Evolutionary conservation across 805 yeast species (phyloP).

Genomic region (Sugiyamaella smithiae): DNA sequence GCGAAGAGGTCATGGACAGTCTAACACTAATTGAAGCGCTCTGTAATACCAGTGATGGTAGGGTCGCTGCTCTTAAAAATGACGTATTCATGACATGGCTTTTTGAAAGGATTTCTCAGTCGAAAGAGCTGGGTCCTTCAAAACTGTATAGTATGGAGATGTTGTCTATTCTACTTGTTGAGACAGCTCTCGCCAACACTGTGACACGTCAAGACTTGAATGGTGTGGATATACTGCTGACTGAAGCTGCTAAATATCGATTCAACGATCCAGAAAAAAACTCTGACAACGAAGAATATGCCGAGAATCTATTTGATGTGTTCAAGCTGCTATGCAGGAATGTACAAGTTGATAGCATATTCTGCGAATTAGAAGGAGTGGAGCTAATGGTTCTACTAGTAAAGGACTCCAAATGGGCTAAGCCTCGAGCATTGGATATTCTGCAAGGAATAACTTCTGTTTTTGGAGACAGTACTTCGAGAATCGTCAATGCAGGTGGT

Average conservation of each 20-base stretch:
- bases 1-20: slow-evolving; percentile 5
- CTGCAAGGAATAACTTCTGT: slow-evolving; percentile 6
- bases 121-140: background rate
- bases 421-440: slow-evolving; percentile 13
- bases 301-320: slow-evolving; percentile 14
- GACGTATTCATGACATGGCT: background rate
- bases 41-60: background rate
- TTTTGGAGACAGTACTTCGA: slow-evolving; percentile 9
- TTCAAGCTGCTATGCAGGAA: slow-evolving; percentile 8
- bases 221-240: slow-evolving; percentile 13
- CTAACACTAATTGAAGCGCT: slow-evolving; percentile 5
- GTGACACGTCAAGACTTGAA: background rate
- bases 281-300: slow-evolving; percentile 16
- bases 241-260: slow-evolving; percentile 10
- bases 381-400: slow-evolving; percentile 22
- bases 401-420: slow-evolving; percentile 13
- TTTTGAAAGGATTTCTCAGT: background rate
- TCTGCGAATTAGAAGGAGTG: slow-evolving; percentile 22
- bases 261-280: slow-evolving; percentile 8
- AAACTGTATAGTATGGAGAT: slow-evolving; percentile 1
- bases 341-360: slow-evolving; percentile 5
- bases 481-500: slow-evolving; percentile 18
- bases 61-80: background rate
- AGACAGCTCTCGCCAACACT: background rate
- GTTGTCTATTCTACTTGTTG: slow-evolving; percentile 1